Evolutionary conservation across 805 yeast species (phyloP).

Genomic region (Tetrapisispora phaffii): DNA sequence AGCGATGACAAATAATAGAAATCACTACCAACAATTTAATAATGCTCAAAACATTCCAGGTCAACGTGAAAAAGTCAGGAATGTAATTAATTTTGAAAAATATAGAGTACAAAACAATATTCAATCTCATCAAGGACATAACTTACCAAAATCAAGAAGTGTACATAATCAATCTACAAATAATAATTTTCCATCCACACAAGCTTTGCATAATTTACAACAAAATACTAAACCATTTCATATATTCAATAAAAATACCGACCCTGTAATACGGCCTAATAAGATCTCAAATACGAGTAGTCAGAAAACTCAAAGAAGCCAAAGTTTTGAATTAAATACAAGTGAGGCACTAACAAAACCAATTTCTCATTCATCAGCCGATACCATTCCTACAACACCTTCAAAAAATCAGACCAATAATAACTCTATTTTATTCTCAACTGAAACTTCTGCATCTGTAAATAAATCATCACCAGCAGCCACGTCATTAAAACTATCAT

Average conservation of each 20-base stretch:
- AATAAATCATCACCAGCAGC: not conserved
- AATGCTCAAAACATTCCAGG: not conserved
- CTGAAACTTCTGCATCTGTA: not conserved
- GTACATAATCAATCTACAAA: not conserved
- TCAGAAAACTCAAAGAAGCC: slow-evolving; percentile 3
- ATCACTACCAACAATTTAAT: not conserved
- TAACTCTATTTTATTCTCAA: not conserved
- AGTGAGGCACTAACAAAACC: slow-evolving; percentile 10
- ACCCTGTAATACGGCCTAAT: not conserved
- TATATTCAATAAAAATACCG: not conserved
- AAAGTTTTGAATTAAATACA: slow-evolving; percentile 10
- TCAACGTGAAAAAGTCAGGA: not conserved
- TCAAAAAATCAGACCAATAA: not conserved
- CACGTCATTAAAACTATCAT: not conserved
- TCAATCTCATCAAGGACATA: not conserved
- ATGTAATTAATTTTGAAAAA: slow-evolving; percentile 12
- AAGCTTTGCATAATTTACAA: not conserved
- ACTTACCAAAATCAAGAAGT: not conserved
- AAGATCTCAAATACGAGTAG: not conserved
- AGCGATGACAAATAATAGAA: not conserved
- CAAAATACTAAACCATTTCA: not conserved
- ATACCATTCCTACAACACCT: slow-evolving; percentile 10
- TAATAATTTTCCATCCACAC: not conserved
- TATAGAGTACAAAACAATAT: slow-evolving; percentile 9
- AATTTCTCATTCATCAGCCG: slow-evolving; percentile 16